Conservation (phyloP, 2,329 filamentous ascomycete species). For the Cercospora citrullina region DNA sequence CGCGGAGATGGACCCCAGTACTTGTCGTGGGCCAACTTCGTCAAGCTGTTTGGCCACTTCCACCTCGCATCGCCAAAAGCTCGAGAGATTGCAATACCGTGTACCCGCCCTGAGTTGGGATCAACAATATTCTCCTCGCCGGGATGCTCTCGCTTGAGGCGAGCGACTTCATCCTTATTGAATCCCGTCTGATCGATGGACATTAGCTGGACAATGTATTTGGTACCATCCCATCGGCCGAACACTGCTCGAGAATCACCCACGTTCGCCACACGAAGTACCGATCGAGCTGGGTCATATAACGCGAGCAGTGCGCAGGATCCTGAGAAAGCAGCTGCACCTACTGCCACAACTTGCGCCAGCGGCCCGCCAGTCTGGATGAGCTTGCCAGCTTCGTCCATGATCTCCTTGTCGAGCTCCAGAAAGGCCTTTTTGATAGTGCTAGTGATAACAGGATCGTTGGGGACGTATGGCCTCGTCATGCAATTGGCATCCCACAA, state of each 20-base stretch:
- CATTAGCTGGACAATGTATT: conserved; percentile 57
- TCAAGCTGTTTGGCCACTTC: conserved; percentile 62
- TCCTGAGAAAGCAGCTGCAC: conserved; percentile 51
- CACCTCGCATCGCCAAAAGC: conserved; percentile 69
- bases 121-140: conserved; percentile 63
- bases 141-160: conserved; percentile 61
- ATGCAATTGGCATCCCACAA: conserved; percentile 28
- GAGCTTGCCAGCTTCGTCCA: conserved; percentile 28
- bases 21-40: conserved; percentile 47
- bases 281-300: conserved; percentile 57
- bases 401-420: conserved; percentile 43
- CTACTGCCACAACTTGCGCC: conserved; percentile 26
- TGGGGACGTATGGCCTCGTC: conserved; percentile 26
- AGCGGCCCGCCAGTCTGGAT: conserved; percentile 22
- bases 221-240: conserved; percentile 51
- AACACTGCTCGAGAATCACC: conserved; percentile 69
- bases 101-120: conserved; percentile 57
- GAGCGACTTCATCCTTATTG: conserved; percentile 58
- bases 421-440: conserved; percentile 45
- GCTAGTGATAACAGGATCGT: conserved; percentile 36
- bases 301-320: conserved; percentile 65
- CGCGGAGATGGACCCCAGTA: conserved; percentile 54
- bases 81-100: conserved; percentile 63
- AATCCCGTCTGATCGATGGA: conserved; percentile 67
- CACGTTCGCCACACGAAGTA: conserved; percentile 63